Percentiles rank a stretch among this genome's conserved stretches.
phyloP scores from a whole-genome alignment of 805 yeast genomes.

The Metschnikowia similis region DNA sequence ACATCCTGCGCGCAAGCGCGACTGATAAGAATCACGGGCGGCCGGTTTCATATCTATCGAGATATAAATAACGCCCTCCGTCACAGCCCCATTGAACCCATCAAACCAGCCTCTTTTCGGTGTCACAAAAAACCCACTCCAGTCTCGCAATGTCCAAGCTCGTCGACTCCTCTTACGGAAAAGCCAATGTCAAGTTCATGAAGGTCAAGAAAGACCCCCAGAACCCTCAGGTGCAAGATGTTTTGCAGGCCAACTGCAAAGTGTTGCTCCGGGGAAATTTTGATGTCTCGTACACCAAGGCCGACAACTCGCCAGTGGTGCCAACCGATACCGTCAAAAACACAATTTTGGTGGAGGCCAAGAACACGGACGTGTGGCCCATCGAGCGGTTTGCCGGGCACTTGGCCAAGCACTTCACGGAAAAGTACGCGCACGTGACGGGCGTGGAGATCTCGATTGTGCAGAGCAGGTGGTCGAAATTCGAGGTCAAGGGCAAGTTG shows the following conservation, averaged over 20 bases:
- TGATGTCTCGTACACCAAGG: constrained; percentile 77
- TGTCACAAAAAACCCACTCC: background rate
- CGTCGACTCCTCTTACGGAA: constrained; percentile 69
- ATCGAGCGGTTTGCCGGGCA: constrained; percentile 86
- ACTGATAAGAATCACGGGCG: constrained; percentile 3
- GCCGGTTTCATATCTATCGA: background rate
- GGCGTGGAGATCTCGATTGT: constrained; percentile 64
- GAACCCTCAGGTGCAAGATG: constrained; percentile 72
- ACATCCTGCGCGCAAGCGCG: background rate
- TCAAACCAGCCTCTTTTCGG: background rate
- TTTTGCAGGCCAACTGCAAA: constrained; percentile 79
- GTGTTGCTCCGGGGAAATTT: constrained; percentile 74
- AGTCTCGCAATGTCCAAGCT: constrained; percentile 11
- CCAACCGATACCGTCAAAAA: constrained; percentile 94
- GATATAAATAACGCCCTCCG: background rate
- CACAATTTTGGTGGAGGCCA: constrained; percentile 80
- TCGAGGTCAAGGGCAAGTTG: constrained; percentile 63
- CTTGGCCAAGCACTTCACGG: constrained; percentile 74
- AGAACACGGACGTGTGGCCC: constrained; percentile 81
- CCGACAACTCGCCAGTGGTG: constrained; percentile 84
- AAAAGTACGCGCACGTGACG: constrained; percentile 71
- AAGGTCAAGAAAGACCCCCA: constrained; percentile 77
- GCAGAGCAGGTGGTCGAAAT: constrained; percentile 80
- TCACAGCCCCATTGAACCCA: background rate
- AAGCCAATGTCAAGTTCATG: constrained; percentile 87